A percentile compares a stretch with the other conserved stretches of the same genome.
These are phyloP conservation scores for Cladorrhinum sp. DNA, from an alignment of 2,329 filamentous ascomycete species.

Conservation along the genomic window DNA sequence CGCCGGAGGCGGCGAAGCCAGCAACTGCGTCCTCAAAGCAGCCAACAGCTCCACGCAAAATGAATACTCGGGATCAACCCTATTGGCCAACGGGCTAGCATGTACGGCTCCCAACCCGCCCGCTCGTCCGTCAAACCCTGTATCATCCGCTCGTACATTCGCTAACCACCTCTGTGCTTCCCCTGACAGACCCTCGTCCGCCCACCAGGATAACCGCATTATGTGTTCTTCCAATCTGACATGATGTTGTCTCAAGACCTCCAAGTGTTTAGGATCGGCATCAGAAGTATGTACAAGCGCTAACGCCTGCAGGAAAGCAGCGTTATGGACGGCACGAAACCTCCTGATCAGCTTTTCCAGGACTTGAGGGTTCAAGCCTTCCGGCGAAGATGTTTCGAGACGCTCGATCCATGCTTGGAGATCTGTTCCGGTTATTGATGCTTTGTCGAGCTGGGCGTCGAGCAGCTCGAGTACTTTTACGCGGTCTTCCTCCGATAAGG, in stretches of 20 bases:
- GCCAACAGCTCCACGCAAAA: slow-evolving; percentile 33
- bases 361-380: neutral
- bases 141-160: slow-evolving; percentile 14
- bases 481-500: slow-evolving; percentile 15
- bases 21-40: slow-evolving; percentile 34
- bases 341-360: slow-evolving; percentile 6
- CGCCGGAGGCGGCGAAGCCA: slow-evolving; percentile 23
- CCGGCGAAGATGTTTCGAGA: neutral
- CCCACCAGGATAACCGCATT: slow-evolving; percentile 16
- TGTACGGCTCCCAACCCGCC: slow-evolving; percentile 11
- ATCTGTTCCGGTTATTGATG: slow-evolving; percentile 9
- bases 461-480: slow-evolving; percentile 10
- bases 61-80: slow-evolving; percentile 25
- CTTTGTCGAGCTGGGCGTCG: slow-evolving; percentile 10
- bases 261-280: slow-evolving; percentile 12
- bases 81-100: slow-evolving; percentile 20
- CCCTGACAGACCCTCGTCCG: slow-evolving; percentile 6
- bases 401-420: slow-evolving; percentile 12
- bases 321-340: slow-evolving; percentile 10
- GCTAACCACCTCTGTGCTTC: slow-evolving; percentile 22
- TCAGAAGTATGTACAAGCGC: slow-evolving; percentile 12
- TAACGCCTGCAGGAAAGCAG: slow-evolving; percentile 19
- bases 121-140: neutral
- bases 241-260: slow-evolving; percentile 18
- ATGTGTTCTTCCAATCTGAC: slow-evolving; percentile 5